Conservation (phyloP, 2,329 filamentous ascomycete species). For the Endoconidiophora laricicola region DNA sequence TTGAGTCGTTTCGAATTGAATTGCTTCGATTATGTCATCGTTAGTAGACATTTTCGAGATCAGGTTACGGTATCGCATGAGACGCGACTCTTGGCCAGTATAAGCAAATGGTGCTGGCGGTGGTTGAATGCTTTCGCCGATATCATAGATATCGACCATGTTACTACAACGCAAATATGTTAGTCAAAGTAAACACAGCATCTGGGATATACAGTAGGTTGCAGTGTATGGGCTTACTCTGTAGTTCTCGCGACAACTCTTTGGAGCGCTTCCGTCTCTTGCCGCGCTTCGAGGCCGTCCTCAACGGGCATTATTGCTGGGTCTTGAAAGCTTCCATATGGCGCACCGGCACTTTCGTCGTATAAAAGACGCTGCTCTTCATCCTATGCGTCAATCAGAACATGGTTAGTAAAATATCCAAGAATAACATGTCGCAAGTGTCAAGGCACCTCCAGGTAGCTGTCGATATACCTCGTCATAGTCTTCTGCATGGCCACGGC, state of each 20-base stretch:
- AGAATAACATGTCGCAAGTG: no score
- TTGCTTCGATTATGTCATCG: slow-evolving; percentile 25
- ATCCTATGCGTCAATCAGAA: slow-evolving; percentile 23
- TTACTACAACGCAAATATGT: slow-evolving; percentile 28
- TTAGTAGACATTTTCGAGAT: slow-evolving; percentile 39
- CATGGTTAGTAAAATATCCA: not conserved
- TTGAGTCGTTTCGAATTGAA: slow-evolving; percentile 28
- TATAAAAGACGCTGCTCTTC: slow-evolving; percentile 43
- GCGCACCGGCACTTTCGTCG: slow-evolving; percentile 38
- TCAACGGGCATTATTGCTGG: slow-evolving; percentile 35
- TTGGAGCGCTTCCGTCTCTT: slow-evolving; percentile 48
- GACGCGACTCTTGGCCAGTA: slow-evolving; percentile 37
- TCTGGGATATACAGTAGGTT: not conserved
- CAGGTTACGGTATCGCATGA: slow-evolving; percentile 43
- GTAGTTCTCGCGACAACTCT: slow-evolving; percentile 47
- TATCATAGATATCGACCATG: slow-evolving; percentile 51
- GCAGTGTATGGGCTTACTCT: slow-evolving; percentile 29
- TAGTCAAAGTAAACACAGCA: slow-evolving; percentile 9
- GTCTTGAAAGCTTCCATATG: slow-evolving; percentile 48
- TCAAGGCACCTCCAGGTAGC: no score
- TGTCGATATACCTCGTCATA: slow-evolving; percentile 7
- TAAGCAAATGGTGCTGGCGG: slow-evolving; percentile 28
- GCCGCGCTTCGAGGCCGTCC: slow-evolving; percentile 44
- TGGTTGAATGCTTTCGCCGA: slow-evolving; percentile 29
- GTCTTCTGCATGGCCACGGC: slow-evolving; percentile 2